A percentile compares a stretch with the other conserved stretches of the same genome.
phyloP scores from a whole-genome alignment of 2,329 filamentous ascomycete species.

The Neonectria coccinea region DNA sequence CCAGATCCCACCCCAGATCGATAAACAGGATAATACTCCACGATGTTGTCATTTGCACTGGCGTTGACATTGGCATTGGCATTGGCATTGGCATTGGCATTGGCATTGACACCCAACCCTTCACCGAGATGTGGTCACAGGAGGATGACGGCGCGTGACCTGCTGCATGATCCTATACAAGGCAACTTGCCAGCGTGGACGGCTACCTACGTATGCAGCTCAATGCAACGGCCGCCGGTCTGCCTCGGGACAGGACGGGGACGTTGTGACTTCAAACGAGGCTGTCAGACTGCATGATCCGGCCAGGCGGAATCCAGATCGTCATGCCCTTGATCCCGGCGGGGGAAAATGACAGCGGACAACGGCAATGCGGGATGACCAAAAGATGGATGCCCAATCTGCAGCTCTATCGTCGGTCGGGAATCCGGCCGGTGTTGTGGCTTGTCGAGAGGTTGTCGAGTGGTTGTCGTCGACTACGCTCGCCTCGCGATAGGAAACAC shows the following conservation, averaged over 20 bases:
- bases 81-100: not conserved
- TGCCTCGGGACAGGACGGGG: constrained; percentile 1
- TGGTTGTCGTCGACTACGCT: constrained; percentile 15
- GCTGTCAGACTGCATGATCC: constrained; percentile 9
- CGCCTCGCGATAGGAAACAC: constrained; percentile 8
- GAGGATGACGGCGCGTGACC: constrained; percentile 14
- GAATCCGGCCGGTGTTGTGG: constrained; percentile 5
- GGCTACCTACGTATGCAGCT: constrained; percentile 18
- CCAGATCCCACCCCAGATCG: not conserved
- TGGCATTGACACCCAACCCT: not conserved
- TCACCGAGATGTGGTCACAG: constrained; percentile 16
- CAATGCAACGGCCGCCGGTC: constrained; percentile 3
- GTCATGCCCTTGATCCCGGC: not conserved
- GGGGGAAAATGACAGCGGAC: not conserved
- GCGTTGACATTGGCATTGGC: not conserved
- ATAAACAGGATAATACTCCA: not conserved
- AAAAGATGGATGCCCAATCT: constrained; percentile 9
- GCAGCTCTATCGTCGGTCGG: constrained; percentile 9
- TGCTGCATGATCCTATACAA: constrained; percentile 7
- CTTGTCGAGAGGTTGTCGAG: not conserved
- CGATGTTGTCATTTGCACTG: not conserved
- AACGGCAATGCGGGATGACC: not conserved
- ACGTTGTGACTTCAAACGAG: constrained; percentile 3
- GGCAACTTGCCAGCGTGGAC: constrained; percentile 10
- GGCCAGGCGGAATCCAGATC: not conserved